Conservation (phyloP, 2,329 filamentous ascomycete genomes). For the Seiridium unicorne region DNA sequence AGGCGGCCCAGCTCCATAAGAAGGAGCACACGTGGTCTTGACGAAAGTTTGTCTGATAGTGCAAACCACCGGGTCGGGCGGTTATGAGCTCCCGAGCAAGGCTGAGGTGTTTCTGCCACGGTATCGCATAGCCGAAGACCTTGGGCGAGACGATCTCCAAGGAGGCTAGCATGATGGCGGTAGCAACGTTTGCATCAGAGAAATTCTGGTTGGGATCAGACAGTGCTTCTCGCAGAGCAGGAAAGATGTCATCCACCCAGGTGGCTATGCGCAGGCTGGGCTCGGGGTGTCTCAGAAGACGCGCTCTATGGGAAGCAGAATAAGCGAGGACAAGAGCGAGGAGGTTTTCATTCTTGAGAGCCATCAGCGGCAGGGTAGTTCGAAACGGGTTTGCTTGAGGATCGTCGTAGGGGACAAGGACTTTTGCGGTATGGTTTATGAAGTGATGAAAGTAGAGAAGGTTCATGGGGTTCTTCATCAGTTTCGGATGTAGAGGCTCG, state of each 20-base stretch:
- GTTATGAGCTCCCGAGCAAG: slow-evolving; percentile 75
- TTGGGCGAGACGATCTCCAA: slow-evolving; percentile 81
- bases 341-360: slow-evolving; percentile 66
- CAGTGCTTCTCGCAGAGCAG: slow-evolving; percentile 66
- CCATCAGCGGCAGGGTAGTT: slow-evolving; percentile 56
- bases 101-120: slow-evolving; percentile 77
- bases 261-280: slow-evolving; percentile 74
- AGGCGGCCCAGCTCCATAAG: slow-evolving; percentile 78
- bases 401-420: slow-evolving; percentile 50
- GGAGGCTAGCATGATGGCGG: slow-evolving; percentile 81
- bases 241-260: slow-evolving; percentile 79
- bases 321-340: slow-evolving; percentile 78
- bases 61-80: slow-evolving; percentile 47
- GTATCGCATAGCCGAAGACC: slow-evolving; percentile 75
- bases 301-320: slow-evolving; percentile 76
- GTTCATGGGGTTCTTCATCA: slow-evolving; percentile 76
- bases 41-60: slow-evolving; percentile 48
- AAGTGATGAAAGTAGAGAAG: slow-evolving; percentile 67
- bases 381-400: slow-evolving; percentile 52
- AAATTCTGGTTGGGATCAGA: slow-evolving; percentile 60
- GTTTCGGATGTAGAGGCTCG: slow-evolving; percentile 45
- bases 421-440: slow-evolving; percentile 74
- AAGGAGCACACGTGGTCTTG: slow-evolving; percentile 67
- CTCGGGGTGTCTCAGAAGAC: slow-evolving; percentile 70
- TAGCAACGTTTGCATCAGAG: slow-evolving; percentile 72